Evolutionary conservation across 148 eudicot species (phyloP).

Genomic region (Camellia granthamiana): DNA sequence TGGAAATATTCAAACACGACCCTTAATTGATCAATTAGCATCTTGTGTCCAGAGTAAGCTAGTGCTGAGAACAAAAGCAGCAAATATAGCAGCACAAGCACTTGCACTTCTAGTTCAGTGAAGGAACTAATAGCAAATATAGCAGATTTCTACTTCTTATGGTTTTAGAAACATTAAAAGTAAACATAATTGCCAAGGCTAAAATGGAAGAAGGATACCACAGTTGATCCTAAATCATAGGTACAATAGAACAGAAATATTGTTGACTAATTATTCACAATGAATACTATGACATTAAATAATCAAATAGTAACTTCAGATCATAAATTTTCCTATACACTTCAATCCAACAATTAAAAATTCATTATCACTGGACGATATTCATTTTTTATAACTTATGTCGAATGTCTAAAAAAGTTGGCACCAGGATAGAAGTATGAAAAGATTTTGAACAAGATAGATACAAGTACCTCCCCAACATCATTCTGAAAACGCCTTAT

Average conservation of each 20-base stretch:
- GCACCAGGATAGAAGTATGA: not conserved
- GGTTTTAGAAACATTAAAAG: not conserved
- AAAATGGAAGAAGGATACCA: not conserved
- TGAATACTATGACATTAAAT: not conserved
- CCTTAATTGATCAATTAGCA: not conserved
- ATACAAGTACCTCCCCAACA: constrained; percentile 70
- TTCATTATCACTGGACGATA: not conserved
- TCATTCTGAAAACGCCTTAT: constrained; percentile 68
- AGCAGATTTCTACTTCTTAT: not conserved
- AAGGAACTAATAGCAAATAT: not conserved
- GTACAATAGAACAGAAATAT: not conserved
- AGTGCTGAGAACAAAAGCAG: no score
- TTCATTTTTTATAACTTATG: not conserved
- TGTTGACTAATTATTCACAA: not conserved
- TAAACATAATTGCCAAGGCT: not conserved
- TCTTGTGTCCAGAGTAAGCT: not conserved
- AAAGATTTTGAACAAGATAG: not conserved
- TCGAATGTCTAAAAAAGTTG: not conserved
- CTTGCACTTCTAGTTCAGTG: not conserved
- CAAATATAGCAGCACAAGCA: not conserved
- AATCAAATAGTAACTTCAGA: not conserved
- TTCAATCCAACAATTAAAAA: not conserved
- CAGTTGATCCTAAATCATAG: not conserved
- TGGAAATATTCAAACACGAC: not conserved
- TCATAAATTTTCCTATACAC: not conserved